These are phyloP conservation scores for Nitzschia sp. DNA, from an alignment of 108 stramenopile genomes.

Conservation along the genomic window DNA sequence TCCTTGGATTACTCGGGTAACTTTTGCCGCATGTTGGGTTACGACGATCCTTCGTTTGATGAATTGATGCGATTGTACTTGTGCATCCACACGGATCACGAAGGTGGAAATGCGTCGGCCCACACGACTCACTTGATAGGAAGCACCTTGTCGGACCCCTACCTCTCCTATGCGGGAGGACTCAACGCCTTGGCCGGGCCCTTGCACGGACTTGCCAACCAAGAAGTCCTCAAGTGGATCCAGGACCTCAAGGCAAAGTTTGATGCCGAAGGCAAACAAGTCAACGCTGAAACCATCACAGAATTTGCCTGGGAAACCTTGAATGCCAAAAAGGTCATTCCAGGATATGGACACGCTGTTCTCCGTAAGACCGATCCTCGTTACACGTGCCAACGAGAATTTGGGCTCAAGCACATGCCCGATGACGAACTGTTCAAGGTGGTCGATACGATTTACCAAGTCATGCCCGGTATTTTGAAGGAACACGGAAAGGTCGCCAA, in stretches of 20 bases:
- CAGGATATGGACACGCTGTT: constrained; percentile 99
- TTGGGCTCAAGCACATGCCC: constrained; percentile 99
- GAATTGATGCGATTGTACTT: constrained; percentile 99
- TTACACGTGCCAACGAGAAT: constrained; percentile 98
- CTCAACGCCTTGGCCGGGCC: constrained; percentile 98
- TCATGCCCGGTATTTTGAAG: constrained; percentile 97
- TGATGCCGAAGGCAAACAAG: constrained; percentile 91
- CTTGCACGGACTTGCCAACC: constrained; percentile 98
- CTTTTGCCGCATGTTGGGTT: constrained; percentile 98
- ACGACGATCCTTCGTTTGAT: constrained; percentile 91
- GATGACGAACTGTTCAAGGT: constrained; percentile 98
- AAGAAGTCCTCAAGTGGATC: constrained; percentile 98
- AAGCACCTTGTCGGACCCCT: constrained; percentile 95
- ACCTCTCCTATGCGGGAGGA: constrained; percentile 94
- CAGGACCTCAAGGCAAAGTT: constrained; percentile 93
- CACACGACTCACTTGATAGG: constrained; percentile 99
- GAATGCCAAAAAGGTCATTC: constrained; percentile 99
- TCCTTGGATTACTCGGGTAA: constrained; percentile 98
- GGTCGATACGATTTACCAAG: constrained; percentile 97
- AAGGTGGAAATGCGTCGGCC: constrained; percentile 99
- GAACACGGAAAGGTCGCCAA: constrained; percentile 99
- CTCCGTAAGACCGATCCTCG: constrained; percentile 99
- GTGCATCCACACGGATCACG: constrained; percentile 99
- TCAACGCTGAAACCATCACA: constrained; percentile 96
- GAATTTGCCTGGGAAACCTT: constrained; percentile 99